phyloP scores from a whole-genome alignment of 2,329 filamentous ascomycete species.

The Clonostachys solani region DNA sequence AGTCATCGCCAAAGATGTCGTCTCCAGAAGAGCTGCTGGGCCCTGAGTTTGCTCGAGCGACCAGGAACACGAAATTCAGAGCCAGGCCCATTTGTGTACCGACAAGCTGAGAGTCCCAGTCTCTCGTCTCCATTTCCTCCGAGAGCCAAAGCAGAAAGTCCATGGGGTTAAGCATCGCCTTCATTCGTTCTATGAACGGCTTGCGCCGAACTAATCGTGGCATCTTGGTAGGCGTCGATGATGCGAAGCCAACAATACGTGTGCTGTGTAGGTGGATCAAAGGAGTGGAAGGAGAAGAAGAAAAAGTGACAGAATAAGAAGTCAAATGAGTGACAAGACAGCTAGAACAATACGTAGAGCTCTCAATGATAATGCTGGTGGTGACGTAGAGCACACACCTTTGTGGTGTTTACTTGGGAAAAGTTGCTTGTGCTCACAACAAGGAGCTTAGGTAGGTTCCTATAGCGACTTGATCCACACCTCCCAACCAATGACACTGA shows the following conservation, averaged over 20 bases:
- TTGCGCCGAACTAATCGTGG: slow-evolving; percentile 79
- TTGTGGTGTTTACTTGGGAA: too few relatives aligned
- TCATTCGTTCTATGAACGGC: slow-evolving; percentile 76
- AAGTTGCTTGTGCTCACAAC: background rate
- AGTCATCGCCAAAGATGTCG: slow-evolving; percentile 79
- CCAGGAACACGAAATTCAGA: slow-evolving; percentile 75
- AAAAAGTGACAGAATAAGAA: too few relatives aligned
- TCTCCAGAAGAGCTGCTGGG: slow-evolving; percentile 58
- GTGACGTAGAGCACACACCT: background rate
- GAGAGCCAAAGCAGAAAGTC: slow-evolving; percentile 89
- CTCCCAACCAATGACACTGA: too few relatives aligned
- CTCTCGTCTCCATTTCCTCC: slow-evolving; percentile 86
- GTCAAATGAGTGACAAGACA: too few relatives aligned
- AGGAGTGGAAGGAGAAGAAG: background rate
- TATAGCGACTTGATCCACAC: too few relatives aligned
- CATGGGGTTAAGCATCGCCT: slow-evolving; percentile 76
- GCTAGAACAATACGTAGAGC: background rate
- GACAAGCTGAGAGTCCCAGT: slow-evolving; percentile 81
- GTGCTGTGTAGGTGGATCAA: background rate
- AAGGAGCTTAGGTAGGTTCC: slow-evolving; percentile 3
- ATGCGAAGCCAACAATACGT: too few relatives aligned
- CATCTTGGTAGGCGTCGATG: slow-evolving; percentile 17
- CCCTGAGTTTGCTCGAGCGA: slow-evolving; percentile 76
- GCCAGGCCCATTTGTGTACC: slow-evolving; percentile 70
- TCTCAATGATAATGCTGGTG: background rate